phyloP scores from a whole-genome alignment of 75 land plant species.

The Adiantum capillusveneris region DNA sequence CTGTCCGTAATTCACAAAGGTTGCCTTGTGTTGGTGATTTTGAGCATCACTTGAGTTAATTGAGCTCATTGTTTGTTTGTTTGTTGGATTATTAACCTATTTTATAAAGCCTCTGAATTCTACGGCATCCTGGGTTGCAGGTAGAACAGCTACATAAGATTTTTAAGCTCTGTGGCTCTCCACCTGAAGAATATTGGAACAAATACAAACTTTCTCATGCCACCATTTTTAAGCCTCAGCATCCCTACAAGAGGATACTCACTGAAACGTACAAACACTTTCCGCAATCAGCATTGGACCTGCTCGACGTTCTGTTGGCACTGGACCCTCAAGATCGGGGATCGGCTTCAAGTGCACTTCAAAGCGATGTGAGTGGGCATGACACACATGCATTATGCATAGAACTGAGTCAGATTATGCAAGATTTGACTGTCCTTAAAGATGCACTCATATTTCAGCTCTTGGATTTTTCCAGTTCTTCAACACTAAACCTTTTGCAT shows the following conservation, averaged over 20 bases:
- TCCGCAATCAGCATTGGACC: slow-evolving; percentile 13
- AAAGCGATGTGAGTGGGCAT: slow-evolving; percentile 17
- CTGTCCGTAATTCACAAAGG: too few relatives aligned
- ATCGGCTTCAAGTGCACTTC: slow-evolving; percentile 25
- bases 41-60: neutral
- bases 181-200: slow-evolving; percentile 42
- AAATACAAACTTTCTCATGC: slow-evolving; percentile 40
- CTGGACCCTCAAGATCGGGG: slow-evolving; percentile 34
- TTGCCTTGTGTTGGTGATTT: neutral
- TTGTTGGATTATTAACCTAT: too few relatives aligned
- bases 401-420: neutral
- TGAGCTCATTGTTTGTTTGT: too few relatives aligned
- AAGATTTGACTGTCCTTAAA: neutral
- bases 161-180: slow-evolving; percentile 44
- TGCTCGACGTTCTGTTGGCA: slow-evolving; percentile 22
- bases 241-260: slow-evolving; percentile 22
- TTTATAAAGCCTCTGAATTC: too few relatives aligned
- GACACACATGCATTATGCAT: neutral
- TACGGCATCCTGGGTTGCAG: slow-evolving; percentile 10
- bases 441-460: neutral
- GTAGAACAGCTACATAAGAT: slow-evolving; percentile 43
- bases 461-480: slow-evolving; percentile 35
- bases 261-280: slow-evolving; percentile 16
- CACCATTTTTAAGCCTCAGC: slow-evolving; percentile 37
- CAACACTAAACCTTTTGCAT: slow-evolving; percentile 47